These are phyloP conservation scores for Globisporangium radiosum DNA, from an alignment of 352 stramenopile genomes.

Conservation along the genomic window DNA sequence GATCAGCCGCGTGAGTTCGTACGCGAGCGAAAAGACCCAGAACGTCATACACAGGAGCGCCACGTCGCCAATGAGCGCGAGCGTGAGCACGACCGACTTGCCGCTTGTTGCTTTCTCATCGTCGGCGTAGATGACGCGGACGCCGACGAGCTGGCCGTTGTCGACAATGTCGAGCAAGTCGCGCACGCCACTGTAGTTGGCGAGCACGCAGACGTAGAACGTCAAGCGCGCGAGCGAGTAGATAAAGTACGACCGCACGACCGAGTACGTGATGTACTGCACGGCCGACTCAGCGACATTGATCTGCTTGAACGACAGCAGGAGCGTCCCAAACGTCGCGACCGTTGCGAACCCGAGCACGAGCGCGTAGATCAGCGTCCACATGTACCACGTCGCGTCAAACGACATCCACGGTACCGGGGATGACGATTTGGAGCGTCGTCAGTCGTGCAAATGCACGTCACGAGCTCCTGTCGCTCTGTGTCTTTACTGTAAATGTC, in stretches of 20 bases:
- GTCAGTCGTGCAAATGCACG: too few species aligned
- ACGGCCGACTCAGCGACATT: conserved; percentile 50
- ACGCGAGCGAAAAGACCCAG: conserved; percentile 57
- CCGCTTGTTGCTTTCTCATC: conserved; percentile 13
- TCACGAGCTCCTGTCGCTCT: not conserved
- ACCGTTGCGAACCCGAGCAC: conserved; percentile 37
- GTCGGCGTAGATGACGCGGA: conserved; percentile 39
- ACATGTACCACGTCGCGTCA: conserved; percentile 43
- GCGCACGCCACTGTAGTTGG: conserved; percentile 42
- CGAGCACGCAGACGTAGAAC: conserved; percentile 50
- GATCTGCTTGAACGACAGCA: conserved; percentile 61
- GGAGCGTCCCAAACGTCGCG: conserved; percentile 34
- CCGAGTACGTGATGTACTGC: conserved; percentile 64
- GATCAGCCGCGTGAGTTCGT: conserved; percentile 63
- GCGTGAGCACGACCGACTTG: conserved; percentile 26
- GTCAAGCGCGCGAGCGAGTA: conserved; percentile 44
- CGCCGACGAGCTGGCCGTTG: conserved; percentile 45
- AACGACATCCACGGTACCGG: conserved; percentile 22
- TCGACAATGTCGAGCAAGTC: conserved; percentile 37
- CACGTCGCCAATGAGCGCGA: conserved; percentile 57
- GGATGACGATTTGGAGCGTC: too few species aligned
- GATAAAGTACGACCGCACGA: conserved; percentile 57
- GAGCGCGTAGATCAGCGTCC: conserved; percentile 54
- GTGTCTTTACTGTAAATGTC: too few species aligned
- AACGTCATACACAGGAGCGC: conserved; percentile 52